Percentiles rank a stretch among this genome's conserved stretches.
These are phyloP conservation scores for Penstemon davidsonii DNA, from an alignment of 257 asterid genomes.

Conservation along the genomic window DNA sequence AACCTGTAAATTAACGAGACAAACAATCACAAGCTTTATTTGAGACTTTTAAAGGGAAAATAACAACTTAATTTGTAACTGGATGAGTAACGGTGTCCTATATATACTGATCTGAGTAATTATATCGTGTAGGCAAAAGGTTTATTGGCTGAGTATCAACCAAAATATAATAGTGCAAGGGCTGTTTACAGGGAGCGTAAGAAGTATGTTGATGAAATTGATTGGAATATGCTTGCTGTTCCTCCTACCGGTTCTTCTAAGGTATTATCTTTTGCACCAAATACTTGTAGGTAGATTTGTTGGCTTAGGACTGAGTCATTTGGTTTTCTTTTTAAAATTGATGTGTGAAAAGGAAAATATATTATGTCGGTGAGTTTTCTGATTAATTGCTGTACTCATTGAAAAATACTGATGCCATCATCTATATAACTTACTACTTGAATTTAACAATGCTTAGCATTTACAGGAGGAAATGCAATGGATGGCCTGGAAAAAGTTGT, in stretches of 20 bases:
- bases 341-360: background rate
- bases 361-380: background rate
- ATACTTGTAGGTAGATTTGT: constrained; percentile 6
- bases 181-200: constrained; percentile 97
- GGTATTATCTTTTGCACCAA: constrained; percentile 42
- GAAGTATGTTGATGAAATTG: constrained; percentile 88
- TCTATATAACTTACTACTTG: constrained; percentile 18
- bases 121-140: constrained; percentile 82
- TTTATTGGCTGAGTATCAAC: constrained; percentile 87
- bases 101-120: constrained; percentile 24
- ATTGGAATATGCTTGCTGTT: constrained; percentile 96
- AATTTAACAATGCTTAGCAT: constrained; percentile 9
- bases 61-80: background rate
- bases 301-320: constrained; percentile 13
- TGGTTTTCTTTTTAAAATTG: constrained; percentile 15
- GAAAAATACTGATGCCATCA: background rate
- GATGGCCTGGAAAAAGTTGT: constrained; percentile 84
- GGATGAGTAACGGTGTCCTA: constrained; percentile 10
- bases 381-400: constrained; percentile 15
- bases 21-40: constrained; percentile 4
- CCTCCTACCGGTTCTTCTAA: constrained; percentile 90
- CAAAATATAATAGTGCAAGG: constrained; percentile 92
- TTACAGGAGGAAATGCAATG: constrained; percentile 92
- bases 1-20: too few species aligned
- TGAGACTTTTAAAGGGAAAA: constrained; percentile 11